phyloP scores from a whole-genome alignment of 768 basidiomycete genomes.

The Cystofilobasidium bisporidii region DNA sequence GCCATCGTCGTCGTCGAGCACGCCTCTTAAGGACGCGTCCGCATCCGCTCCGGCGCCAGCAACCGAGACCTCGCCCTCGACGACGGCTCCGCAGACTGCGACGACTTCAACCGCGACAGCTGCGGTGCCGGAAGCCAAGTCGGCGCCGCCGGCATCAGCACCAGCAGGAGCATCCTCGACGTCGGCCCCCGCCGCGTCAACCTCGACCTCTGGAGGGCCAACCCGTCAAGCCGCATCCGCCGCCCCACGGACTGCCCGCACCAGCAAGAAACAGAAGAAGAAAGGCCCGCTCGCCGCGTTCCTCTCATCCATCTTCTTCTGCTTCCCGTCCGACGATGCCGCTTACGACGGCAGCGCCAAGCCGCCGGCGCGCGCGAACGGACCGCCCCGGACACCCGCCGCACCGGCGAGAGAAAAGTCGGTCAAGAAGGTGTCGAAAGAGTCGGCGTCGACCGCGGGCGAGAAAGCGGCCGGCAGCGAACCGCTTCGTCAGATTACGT shows the following conservation, averaged over 20 bases:
- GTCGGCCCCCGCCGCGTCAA: background rate
- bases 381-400: background rate
- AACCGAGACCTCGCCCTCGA: no score
- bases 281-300: background rate
- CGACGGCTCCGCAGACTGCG: background rate
- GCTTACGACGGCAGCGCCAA: background rate
- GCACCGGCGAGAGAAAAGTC: background rate
- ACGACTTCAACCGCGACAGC: background rate
- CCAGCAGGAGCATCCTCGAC: background rate
- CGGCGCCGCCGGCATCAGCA: background rate
- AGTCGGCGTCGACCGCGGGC: background rate
- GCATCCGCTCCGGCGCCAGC: no score
- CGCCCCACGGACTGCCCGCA: background rate
- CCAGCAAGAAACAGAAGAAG: conserved; percentile 1
- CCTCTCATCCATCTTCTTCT: background rate
- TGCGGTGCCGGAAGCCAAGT: background rate
- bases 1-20: background rate
- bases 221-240: background rate
- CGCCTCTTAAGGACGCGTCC: background rate
- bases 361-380: background rate
- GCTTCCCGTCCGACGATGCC: conserved; percentile 8
- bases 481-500: background rate
- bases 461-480: background rate
- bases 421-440: background rate
- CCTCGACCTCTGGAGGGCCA: background rate